These are phyloP conservation scores for Lentinula detonsa DNA, from an alignment of 768 basidiomycete species.

Conservation along the genomic window DNA sequence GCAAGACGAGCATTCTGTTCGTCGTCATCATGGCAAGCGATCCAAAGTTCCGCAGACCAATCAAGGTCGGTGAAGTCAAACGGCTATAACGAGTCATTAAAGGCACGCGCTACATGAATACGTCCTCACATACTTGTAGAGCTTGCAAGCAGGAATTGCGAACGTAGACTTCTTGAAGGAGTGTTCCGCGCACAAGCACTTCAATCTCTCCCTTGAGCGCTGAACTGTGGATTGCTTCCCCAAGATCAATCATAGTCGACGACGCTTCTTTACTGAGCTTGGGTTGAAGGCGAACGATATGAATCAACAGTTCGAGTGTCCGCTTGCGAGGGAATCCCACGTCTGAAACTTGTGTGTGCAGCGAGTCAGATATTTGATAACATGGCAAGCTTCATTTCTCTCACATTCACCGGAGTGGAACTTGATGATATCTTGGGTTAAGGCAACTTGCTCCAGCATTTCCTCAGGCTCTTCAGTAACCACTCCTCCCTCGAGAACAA, in stretches of 20 bases:
- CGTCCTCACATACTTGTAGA: conserved; percentile 54
- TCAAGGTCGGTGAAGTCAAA: conserved; percentile 93
- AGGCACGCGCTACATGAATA: not conserved
- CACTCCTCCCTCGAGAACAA: conserved; percentile 68
- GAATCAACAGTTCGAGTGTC: conserved; percentile 63
- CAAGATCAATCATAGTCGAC: conserved; percentile 72
- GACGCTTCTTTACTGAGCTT: conserved; percentile 80
- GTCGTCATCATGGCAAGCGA: conserved; percentile 79
- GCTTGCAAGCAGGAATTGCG: conserved; percentile 88
- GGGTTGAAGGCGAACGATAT: conserved; percentile 71
- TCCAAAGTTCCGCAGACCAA: conserved; percentile 86
- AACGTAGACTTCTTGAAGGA: conserved; percentile 83
- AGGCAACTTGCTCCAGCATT: conserved; percentile 69
- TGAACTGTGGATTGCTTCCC: conserved; percentile 66
- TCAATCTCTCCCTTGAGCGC: conserved; percentile 58
- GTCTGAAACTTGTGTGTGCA: conserved; percentile 49
- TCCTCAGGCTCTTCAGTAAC: conserved; percentile 63
- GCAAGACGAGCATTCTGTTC: conserved; percentile 87
- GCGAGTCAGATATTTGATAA: not conserved
- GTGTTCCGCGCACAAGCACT: conserved; percentile 64
- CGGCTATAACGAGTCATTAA: conserved; percentile 41
- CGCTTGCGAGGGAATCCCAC: conserved; percentile 66
- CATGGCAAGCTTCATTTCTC: conserved; percentile 18
- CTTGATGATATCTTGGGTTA: conserved; percentile 64
- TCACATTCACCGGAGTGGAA: conserved; percentile 71